A percentile compares a stretch with the other conserved stretches of the same genome.
These are phyloP conservation scores for Zoysia pacifica DNA, from an alignment of 176 grass and related monocot species.

Conservation along the genomic window DNA sequence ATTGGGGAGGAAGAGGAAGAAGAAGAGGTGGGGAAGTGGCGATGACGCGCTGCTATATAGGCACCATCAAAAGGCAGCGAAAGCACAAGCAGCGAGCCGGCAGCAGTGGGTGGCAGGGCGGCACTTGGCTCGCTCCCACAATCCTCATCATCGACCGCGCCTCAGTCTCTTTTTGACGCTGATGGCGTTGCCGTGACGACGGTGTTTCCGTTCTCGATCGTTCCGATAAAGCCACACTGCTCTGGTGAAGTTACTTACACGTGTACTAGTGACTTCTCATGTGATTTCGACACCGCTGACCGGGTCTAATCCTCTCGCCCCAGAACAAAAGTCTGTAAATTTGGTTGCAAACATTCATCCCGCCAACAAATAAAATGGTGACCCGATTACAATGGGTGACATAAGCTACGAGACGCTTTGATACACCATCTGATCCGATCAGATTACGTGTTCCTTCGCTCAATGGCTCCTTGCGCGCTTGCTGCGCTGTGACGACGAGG, in stretches of 20 bases:
- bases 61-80: conserved; percentile 11
- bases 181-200: background rate
- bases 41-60: conserved; percentile 33
- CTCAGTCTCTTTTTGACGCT: background rate
- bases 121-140: background rate
- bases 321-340: background rate
- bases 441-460: background rate
- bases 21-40: conserved; percentile 1
- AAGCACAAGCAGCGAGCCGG: background rate
- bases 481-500: background rate
- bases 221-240: background rate
- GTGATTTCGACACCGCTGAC: background rate
- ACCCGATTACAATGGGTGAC: background rate
- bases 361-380: background rate
- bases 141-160: background rate
- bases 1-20: background rate
- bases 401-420: background rate
- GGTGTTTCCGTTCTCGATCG: background rate
- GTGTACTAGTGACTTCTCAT: background rate
- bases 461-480: background rate
- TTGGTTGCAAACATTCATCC: background rate
- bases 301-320: background rate
- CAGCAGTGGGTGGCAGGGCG: background rate
- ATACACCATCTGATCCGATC: background rate
- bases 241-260: background rate